Percentiles rank a stretch among this genome's conserved stretches.
phyloP scores from a whole-genome alignment of 768 basidiomycete genomes.

The Termitomyces sp. region DNA sequence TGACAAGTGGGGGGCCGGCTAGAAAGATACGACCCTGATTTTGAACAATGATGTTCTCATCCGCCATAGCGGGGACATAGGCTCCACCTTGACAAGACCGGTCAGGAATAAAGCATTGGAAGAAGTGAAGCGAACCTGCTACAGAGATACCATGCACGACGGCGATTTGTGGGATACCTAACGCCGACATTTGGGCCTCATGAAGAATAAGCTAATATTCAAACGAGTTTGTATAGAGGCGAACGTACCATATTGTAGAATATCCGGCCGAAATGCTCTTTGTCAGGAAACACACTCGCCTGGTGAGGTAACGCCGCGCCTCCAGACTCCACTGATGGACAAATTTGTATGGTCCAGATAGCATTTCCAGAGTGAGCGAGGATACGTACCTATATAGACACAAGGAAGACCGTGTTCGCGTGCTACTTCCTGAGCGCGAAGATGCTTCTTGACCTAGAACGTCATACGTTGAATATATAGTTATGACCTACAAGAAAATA shows the following conservation, averaged over 20 bases:
- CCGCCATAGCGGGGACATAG: slow-evolving; percentile 95
- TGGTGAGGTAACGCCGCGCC: slow-evolving; percentile 91
- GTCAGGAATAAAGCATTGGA: not conserved
- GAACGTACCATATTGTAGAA: slow-evolving; percentile 89
- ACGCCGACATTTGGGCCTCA: slow-evolving; percentile 88
- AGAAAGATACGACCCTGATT: slow-evolving; percentile 93
- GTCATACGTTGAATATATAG: not conserved
- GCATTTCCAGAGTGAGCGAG: not conserved
- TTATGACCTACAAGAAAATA: not conserved
- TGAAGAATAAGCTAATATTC: slow-evolving; percentile 2
- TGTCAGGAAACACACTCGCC: slow-evolving; percentile 93
- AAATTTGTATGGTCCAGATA: not conserved
- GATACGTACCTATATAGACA: slow-evolving; percentile 76
- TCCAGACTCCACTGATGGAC: slow-evolving; percentile 76
- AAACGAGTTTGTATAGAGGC: not conserved
- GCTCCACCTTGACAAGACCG: slow-evolving; percentile 57
- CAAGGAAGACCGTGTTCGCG: slow-evolving; percentile 85
- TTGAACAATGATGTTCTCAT: slow-evolving; percentile 86
- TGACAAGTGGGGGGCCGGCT: slow-evolving; percentile 91
- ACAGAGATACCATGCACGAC: slow-evolving; percentile 94
- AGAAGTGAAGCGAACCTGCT: slow-evolving; percentile 44
- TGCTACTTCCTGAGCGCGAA: slow-evolving; percentile 94
- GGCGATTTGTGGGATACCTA: slow-evolving; percentile 87
- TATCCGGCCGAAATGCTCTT: slow-evolving; percentile 92
- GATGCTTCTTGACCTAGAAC: slow-evolving; percentile 84